These are phyloP conservation scores for Apophysomyces variabilis DNA, from an alignment of 371 early-diverging fungal genomes.

Conservation along the genomic window DNA sequence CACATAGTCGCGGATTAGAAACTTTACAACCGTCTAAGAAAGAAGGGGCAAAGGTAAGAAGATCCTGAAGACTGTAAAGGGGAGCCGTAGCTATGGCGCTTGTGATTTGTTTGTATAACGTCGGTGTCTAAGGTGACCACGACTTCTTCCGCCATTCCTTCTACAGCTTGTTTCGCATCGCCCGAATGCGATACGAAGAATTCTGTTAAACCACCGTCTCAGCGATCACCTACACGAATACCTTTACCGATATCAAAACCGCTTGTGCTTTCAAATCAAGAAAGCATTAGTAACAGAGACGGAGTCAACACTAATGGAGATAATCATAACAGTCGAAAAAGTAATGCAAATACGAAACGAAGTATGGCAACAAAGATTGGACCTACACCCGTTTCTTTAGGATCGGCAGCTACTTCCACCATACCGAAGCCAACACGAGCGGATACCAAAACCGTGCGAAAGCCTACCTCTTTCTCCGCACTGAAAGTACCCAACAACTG, in stretches of 20 bases:
- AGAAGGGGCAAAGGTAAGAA: constrained; percentile 52
- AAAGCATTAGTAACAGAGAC: constrained; percentile 19
- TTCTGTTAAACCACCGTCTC: not conserved
- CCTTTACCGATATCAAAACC: constrained; percentile 30
- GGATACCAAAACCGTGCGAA: not conserved
- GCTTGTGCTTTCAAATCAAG: constrained; percentile 18
- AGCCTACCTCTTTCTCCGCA: not conserved
- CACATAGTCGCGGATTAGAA: not conserved
- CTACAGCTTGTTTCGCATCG: not conserved
- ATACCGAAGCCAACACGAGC: not conserved
- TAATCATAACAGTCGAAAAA: not conserved
- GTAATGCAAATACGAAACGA: not conserved
- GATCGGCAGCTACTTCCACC: constrained; percentile 2
- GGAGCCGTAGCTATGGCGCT: not conserved
- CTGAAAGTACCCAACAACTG: constrained; percentile 1
- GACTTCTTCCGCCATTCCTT: constrained; percentile 2
- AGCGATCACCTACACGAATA: constrained; percentile 8
- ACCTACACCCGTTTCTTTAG: constrained; percentile 27
- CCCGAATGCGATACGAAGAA: constrained; percentile 6
- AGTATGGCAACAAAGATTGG: constrained; percentile 21
- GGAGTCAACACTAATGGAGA: constrained; percentile 11
- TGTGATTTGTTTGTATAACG: constrained; percentile 7
- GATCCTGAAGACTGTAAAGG: not conserved
- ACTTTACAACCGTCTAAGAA: constrained; percentile 18
- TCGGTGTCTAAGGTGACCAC: not conserved